These are phyloP conservation scores for Globisporangium nagaii DNA, from an alignment of 352 stramenopile species.

Conservation along the genomic window DNA sequence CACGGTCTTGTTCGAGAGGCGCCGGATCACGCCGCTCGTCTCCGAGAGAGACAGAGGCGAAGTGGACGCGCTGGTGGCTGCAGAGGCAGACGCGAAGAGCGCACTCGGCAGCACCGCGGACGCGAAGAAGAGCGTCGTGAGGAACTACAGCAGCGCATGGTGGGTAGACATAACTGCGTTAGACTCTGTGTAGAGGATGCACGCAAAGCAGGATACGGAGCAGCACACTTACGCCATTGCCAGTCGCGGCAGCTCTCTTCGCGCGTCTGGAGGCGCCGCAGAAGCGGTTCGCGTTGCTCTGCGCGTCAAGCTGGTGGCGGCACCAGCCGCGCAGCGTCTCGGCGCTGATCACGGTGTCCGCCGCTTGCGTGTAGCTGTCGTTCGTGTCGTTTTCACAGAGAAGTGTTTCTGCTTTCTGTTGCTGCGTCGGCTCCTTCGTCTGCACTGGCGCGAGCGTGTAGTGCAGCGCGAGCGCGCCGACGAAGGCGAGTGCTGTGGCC, in stretches of 20 bases:
- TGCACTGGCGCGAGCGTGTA: slow-evolving; percentile 14
- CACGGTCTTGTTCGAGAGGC: slow-evolving; percentile 13
- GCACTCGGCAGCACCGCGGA: slow-evolving; percentile 31
- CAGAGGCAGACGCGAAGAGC: not conserved
- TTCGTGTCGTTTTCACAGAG: not conserved
- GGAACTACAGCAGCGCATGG: slow-evolving; percentile 27
- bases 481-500: slow-evolving; percentile 12
- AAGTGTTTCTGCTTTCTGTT: not conserved
- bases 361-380: not conserved
- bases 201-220: not conserved
- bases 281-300: not conserved
- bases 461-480: slow-evolving; percentile 18
- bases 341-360: not conserved
- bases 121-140: slow-evolving; percentile 33
- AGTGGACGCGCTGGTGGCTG: not conserved
- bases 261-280: not conserved
- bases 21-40: not conserved
- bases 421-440: not conserved
- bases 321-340: not conserved
- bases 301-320: not conserved
- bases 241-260: not conserved
- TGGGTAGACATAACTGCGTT: too few species aligned
- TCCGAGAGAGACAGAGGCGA: not conserved
- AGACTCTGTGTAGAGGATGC: too few species aligned
- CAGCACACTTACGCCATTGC: not conserved